Base-by-base conservation (phyloP, 2,329 filamentous ascomycete genomes). In the Penicillium sclerotiorum region DNA sequence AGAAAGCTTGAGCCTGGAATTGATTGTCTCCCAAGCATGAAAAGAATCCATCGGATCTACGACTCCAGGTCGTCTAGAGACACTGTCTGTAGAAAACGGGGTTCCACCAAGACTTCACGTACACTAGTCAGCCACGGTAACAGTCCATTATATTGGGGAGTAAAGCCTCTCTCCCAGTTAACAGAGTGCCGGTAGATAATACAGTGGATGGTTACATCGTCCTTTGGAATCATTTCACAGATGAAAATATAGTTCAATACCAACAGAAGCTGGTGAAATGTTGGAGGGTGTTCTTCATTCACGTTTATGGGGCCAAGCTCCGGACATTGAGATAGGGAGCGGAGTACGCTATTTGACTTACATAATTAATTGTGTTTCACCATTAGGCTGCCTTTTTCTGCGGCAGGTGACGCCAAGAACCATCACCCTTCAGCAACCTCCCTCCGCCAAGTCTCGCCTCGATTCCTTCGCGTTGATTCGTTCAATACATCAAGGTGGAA, bases 1-100 rank as follows among this genome's bases (percentile, higher is more conserved):
- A 48, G 8, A 37, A 42, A 30, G 30, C 30, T 23, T n/a, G 15
- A 28, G 18, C 18, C 8, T 8, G 33, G 15, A 6, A 23, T 35
- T 11, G 30, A 8, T 28, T 48, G 8, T 8, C 25, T 30, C 33
- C 45, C 45, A 2, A 43, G 30, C 2, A 42, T 7, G 23, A 35
- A 47, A 36, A 47, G 17, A 13, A 47, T 9, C 22, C 38, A 47
- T 32, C 20, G 13, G 11, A 40, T 40, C 21, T 47, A 37, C 18
- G 22, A 40, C 28, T 47, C 15, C 15, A 47, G 8, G 15, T 47
- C 45, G 6, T 40, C 36, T 8, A 39, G 7, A 1, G 36, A 41
- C 28, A 41, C 20, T 9, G 36, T 27, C 27, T 47, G 28, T 6
- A 47, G 23, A 25, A 20, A 13, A 32, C 12, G 8, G 18, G 36